Conservation (phyloP, 2,329 filamentous ascomycete species). For the Pseudocercospora macadamiae region DNA sequence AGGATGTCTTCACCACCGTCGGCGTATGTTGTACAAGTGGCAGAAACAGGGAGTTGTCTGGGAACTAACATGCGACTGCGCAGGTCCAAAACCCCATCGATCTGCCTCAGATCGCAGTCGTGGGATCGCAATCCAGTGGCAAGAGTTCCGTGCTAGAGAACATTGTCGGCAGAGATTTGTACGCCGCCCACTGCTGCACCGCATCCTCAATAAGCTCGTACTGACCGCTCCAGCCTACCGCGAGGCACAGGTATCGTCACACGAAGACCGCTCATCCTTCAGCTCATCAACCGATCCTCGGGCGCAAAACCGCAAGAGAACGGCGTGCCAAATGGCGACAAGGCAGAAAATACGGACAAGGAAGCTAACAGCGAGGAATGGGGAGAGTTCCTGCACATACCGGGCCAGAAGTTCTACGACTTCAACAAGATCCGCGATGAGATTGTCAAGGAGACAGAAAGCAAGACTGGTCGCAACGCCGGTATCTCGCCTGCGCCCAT, state of each 20-base stretch:
- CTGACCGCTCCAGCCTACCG: conserved; percentile 68
- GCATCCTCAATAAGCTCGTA: neutral
- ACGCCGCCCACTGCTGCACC: conserved; percentile 48
- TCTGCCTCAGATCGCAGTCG: conserved; percentile 95
- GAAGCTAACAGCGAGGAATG: conserved; percentile 93
- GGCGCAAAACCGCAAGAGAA: conserved; percentile 65
- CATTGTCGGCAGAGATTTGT: conserved; percentile 99
- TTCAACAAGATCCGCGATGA: conserved; percentile 98
- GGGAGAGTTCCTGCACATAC: conserved; percentile 98
- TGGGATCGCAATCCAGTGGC: conserved; percentile 97
- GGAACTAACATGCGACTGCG: conserved; percentile 28
- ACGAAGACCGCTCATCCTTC: conserved; percentile 89
- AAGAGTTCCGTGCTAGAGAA: conserved; percentile 99
- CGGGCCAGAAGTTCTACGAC: conserved; percentile 95
- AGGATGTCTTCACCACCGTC: conserved; percentile 98
- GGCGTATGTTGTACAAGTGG: conserved; percentile 61
- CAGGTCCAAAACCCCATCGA: conserved; percentile 98
- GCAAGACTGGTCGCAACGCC: conserved; percentile 93
- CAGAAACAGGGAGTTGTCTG: conserved; percentile 7
- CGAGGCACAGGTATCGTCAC: conserved; percentile 98
- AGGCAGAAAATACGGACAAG: conserved; percentile 63
- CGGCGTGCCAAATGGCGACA: conserved; percentile 75
- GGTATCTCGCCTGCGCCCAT: conserved; percentile 97
- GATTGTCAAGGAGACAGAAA: conserved; percentile 93
- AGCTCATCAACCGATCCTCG: conserved; percentile 86